Evolutionary conservation across 1,284 basidiomycete genomes (phyloP).

Genomic region (Bondarzewia mesenterica): DNA sequence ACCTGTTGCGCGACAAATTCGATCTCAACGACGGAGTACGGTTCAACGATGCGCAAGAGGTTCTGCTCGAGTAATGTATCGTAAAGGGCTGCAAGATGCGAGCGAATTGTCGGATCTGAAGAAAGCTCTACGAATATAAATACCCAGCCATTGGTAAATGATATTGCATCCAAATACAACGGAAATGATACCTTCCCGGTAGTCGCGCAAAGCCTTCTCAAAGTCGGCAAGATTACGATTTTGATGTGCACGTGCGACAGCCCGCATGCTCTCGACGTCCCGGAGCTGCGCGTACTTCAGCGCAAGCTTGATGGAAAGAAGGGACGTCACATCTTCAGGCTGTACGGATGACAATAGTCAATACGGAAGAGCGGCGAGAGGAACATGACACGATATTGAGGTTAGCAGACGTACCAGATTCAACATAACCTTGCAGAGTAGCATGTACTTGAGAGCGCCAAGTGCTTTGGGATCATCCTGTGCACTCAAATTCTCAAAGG

Average conservation of each 20-base stretch:
- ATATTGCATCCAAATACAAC: too few relatives aligned
- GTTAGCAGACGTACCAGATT: conserved; percentile 60
- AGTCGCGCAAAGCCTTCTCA: conserved; percentile 81
- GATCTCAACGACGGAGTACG: conserved; percentile 89
- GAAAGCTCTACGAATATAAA: conserved; percentile 64
- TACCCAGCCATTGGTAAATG: too few relatives aligned
- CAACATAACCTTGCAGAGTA: conserved; percentile 97
- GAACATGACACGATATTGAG: not conserved
- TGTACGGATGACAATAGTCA: conserved; percentile 23
- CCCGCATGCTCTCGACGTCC: conserved; percentile 94
- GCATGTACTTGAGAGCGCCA: conserved; percentile 94
- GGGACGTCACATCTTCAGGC: conserved; percentile 89
- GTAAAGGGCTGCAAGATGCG: conserved; percentile 88
- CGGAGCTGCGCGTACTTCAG: conserved; percentile 75
- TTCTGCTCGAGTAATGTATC: conserved; percentile 96
- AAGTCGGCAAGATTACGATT: conserved; percentile 86
- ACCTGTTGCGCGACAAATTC: conserved; percentile 86
- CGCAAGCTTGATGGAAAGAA: conserved; percentile 84
- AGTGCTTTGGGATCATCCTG: conserved; percentile 75
- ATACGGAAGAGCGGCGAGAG: not conserved
- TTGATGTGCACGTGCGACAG: conserved; percentile 89
- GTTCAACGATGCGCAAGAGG: conserved; percentile 89
- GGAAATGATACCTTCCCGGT: conserved; percentile 83
- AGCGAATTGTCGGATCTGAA: conserved; percentile 89
- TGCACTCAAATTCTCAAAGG: conserved; percentile 74